Evolutionary conservation across 441 rosid genomes (phyloP).

Genomic region (Bruguiera hainesii): DNA sequence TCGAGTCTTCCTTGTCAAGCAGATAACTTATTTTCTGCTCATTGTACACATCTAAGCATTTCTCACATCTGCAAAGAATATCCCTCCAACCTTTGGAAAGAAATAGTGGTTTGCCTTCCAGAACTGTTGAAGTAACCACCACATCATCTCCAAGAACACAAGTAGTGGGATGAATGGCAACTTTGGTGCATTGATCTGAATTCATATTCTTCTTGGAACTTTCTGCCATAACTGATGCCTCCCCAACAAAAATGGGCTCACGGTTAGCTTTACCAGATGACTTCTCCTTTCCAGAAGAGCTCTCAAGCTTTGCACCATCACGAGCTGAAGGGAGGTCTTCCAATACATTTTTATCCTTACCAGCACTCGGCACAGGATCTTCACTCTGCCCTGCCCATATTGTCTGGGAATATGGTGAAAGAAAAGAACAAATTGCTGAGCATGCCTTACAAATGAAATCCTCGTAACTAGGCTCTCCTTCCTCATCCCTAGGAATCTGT

Average conservation of each 20-base stretch:
- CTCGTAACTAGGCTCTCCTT: slow-evolving; percentile 81
- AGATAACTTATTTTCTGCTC: slow-evolving; percentile 58
- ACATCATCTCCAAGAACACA: slow-evolving; percentile 49
- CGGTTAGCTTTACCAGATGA: slow-evolving; percentile 16
- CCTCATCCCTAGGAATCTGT: slow-evolving; percentile 89
- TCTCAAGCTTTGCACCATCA: slow-evolving; percentile 42
- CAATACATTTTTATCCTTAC: slow-evolving; percentile 48
- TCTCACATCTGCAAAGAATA: slow-evolving; percentile 66
- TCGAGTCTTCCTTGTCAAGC: slow-evolving; percentile 78
- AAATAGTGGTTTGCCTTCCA: slow-evolving; percentile 61
- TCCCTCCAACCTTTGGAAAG: slow-evolving; percentile 85
- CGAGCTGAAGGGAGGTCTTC: slow-evolving; percentile 35
- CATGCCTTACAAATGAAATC: slow-evolving; percentile 86
- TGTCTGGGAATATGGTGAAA: slow-evolving; percentile 54
- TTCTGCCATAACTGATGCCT: slow-evolving; percentile 33
- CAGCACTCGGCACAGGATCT: slow-evolving; percentile 24
- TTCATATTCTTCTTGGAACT: slow-evolving; percentile 39
- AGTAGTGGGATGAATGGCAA: slow-evolving; percentile 16
- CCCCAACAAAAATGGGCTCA: slow-evolving; percentile 22
- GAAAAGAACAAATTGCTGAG: slow-evolving; percentile 66
- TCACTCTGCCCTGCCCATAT: slow-evolving; percentile 46
- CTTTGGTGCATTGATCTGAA: slow-evolving; percentile 23
- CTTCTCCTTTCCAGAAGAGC: slow-evolving; percentile 17
- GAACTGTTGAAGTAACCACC: slow-evolving; percentile 21
- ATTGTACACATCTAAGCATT: slow-evolving; percentile 59